Base-by-base conservation (phyloP, 345 rosid species). In the Euphorbia pulcherrima region DNA sequence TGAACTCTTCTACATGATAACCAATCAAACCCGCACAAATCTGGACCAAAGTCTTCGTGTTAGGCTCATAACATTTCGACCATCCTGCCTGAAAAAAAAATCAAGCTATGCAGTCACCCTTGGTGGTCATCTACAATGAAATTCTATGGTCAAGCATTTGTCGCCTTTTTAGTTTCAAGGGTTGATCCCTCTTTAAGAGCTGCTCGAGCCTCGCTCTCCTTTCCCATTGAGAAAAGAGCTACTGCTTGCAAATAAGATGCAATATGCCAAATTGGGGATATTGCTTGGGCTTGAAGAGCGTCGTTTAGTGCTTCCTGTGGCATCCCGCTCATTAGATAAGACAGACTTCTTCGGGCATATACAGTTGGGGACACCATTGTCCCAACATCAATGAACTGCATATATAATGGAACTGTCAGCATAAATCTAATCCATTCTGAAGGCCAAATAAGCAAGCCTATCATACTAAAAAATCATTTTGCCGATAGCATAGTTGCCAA, bases 241-340 rank as follows among this genome's bases (percentile, higher is more conserved):
- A 68, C 84, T 21, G 96, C 83, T 79, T 89, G 94, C 50, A 92
- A 81, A 80, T 87, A 87, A 68, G 85, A 85, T 39, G 97, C 96
- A 17, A 84, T 81, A 58, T 86, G 83, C 97, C 96, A 92, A 5
- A 82, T 64, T 8, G 93, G 97, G 62, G 89, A 88, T 68, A 83
- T 83, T 58, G 82, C 82, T 76, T 87, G 97, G 41, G 90, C 87
- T 66, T 84, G 90, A 69, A 80, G 62, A 64, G 94, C 96, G 73
- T 89, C 97, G 53, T 79, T 77, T n/a, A 83, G 78, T 4, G 94
- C 96, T 79, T 87, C 90, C 64, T 77, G 81, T 0, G 92, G 89
- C 84, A 80, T 81, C 75, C 87, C 87, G 50, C 60, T 86, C 85
- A 90, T 87, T 62, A 92, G 79, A 69, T 85, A 83, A 72, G 85